Evolutionary conservation across 1,284 basidiomycete genomes (phyloP).

Genomic region (Singerocomus rubriflavus): DNA sequence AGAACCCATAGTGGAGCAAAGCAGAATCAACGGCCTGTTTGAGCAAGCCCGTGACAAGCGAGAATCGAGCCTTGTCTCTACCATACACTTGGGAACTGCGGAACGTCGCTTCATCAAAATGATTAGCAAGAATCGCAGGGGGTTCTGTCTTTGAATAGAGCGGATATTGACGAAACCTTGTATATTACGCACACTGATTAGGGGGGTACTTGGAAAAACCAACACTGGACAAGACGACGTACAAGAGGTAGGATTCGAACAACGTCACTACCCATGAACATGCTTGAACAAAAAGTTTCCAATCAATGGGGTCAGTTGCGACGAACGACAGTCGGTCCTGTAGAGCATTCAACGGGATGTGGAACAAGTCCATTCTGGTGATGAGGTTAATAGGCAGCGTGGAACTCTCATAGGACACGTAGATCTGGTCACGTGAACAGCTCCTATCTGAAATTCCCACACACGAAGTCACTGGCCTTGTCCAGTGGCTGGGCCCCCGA

Average conservation of each 20-base stretch:
- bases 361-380: slow-evolving; percentile 52
- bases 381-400: neutral
- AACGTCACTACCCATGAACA: slow-evolving; percentile 79
- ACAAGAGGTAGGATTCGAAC: slow-evolving; percentile 84
- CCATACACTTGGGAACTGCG: slow-evolving; percentile 91
- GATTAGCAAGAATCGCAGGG: slow-evolving; percentile 68
- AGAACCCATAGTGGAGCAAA: slow-evolving; percentile 74
- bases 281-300: slow-evolving; percentile 68
- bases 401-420: slow-evolving; percentile 12
- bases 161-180: slow-evolving; percentile 79
- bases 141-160: slow-evolving; percentile 78
- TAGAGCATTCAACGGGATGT: slow-evolving; percentile 50
- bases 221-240: slow-evolving; percentile 29
- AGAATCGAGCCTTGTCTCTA: slow-evolving; percentile 87
- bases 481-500: no score
- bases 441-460: no score
- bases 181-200: neutral
- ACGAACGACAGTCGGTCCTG: slow-evolving; percentile 60
- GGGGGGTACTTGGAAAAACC: neutral
- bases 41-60: slow-evolving; percentile 70
- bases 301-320: slow-evolving; percentile 56
- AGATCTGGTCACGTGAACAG: slow-evolving; percentile 15
- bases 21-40: slow-evolving; percentile 70
- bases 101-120: slow-evolving; percentile 76
- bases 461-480: no score